These are phyloP conservation scores for Podospora didyma DNA, from an alignment of 495 filamentous ascomycete genomes.

Conservation along the genomic window DNA sequence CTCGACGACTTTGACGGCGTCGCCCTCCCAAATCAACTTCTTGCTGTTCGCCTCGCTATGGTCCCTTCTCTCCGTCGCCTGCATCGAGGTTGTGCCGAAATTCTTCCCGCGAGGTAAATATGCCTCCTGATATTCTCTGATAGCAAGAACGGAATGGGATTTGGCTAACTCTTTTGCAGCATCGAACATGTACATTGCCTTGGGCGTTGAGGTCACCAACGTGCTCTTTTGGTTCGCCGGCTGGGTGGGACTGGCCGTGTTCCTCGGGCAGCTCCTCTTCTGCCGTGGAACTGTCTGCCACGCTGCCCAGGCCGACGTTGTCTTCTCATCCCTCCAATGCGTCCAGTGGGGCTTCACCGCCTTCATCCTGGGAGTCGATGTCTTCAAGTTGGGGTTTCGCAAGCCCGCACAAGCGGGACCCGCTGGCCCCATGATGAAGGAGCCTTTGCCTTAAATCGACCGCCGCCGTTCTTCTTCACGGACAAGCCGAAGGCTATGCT, in stretches of 20 bases:
- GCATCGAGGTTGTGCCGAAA: slow-evolving; percentile 60
- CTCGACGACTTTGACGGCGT: slow-evolving; percentile 35
- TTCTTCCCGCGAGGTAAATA: slow-evolving; percentile 41
- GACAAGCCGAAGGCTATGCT: neutral
- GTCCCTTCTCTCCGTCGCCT: slow-evolving; percentile 60
- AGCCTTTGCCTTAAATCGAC: slow-evolving; percentile 17
- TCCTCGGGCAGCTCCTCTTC: slow-evolving; percentile 52
- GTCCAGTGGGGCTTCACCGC: slow-evolving; percentile 40
- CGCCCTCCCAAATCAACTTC: slow-evolving; percentile 64
- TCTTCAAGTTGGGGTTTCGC: slow-evolving; percentile 33
- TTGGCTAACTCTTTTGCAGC: slow-evolving; percentile 26
- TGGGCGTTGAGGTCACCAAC: slow-evolving; percentile 61
- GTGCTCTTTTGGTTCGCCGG: slow-evolving; percentile 80
- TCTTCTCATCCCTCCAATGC: slow-evolving; percentile 42
- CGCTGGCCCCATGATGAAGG: slow-evolving; percentile 26
- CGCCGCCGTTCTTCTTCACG: slow-evolving; percentile 1
- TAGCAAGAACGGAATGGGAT: neutral
- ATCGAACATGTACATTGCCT: slow-evolving; percentile 54
- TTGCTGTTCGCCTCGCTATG: slow-evolving; percentile 64
- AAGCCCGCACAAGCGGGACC: slow-evolving; percentile 8
- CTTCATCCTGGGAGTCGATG: slow-evolving; percentile 28
- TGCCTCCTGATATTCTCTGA: slow-evolving; percentile 13
- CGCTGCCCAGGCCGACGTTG: slow-evolving; percentile 43
- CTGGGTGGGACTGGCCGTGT: slow-evolving; percentile 66
- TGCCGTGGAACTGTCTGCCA: slow-evolving; percentile 49